Conservation (phyloP, 768 basidiomycete species). For the Boletellus sp. region DNA sequence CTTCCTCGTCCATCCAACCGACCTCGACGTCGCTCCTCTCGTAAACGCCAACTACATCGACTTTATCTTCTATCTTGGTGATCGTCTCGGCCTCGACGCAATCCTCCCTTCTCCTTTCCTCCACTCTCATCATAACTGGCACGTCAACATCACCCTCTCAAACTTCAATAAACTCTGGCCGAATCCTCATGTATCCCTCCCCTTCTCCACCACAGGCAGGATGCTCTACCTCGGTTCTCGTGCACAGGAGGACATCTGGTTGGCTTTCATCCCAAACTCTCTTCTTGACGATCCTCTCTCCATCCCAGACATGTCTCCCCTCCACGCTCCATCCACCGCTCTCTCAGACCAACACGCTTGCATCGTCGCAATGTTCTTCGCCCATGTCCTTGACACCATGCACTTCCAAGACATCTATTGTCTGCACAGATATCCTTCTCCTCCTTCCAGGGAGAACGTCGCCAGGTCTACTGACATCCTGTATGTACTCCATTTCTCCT, state of each 20-base stretch:
- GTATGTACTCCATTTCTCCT: background rate
- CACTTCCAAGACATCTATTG: background rate
- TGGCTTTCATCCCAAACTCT: background rate
- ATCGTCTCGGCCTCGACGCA: background rate
- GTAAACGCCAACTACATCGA: background rate
- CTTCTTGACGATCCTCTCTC: no score
- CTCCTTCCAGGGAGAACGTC: background rate
- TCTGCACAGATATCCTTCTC: background rate
- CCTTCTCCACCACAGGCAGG: background rate
- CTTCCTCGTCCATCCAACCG: background rate
- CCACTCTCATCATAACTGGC: background rate
- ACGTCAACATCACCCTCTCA: background rate
- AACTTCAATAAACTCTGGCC: background rate
- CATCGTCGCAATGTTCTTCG: background rate
- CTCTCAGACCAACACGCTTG: background rate
- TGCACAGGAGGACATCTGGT: background rate
- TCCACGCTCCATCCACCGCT: background rate
- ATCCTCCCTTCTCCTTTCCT: background rate
- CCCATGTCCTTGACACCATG: background rate
- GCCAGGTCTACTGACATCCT: background rate
- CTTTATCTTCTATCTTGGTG: background rate
- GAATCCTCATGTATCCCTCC: background rate
- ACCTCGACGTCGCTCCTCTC: no score
- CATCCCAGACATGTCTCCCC: background rate
- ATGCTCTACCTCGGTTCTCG: background rate